Base-by-base conservation (phyloP, 176 grass and related monocot species). In the Carex cristatella region DNA sequence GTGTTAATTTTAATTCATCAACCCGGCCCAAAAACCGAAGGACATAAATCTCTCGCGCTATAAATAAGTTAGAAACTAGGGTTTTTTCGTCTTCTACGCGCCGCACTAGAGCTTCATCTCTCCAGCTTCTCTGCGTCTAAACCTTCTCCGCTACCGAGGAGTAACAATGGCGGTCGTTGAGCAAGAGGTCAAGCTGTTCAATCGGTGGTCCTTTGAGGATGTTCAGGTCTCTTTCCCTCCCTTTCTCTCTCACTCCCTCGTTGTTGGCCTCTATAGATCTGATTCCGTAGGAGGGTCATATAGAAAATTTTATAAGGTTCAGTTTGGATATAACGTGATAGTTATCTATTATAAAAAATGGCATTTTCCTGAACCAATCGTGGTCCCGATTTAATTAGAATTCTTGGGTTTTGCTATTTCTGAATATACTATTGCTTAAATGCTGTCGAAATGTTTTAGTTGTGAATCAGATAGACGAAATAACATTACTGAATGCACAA, bases 141-240 rank as follows among this genome's bases (percentile, higher is more conserved):
- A 38, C 67, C 49, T 38, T 61, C 9, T 14, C 3, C 8, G 56
- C 15, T 18, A 56, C 3, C 84, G 1, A 42, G 40, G n/a, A 55
- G 54, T 16, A n/a, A 64, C 76, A 33, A 32, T 61, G 44, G 77
- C 62, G 59, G 59, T 71, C 49, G 74, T 81, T 12, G 63, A 81
- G 65, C 85, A 82, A 44, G 85, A 87, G 61, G 85, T 87, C 54
- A 87, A 87, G 85, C 85, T 87, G 4, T 87, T 87, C 85, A 87
- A 87, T 28, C 85, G 85, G 38, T 87, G 85, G 85, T 87, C 85
- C 63, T 87, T 87, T 51, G 85, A 87, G 63, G 85, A 87, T 42
- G 85, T 87, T 70, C 85, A 87, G 79, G 85, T 87, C 33, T 58
- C 33, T 63, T 19, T 27, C 62, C 69, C 14, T 19, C 5, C 7